Percentiles rank a stretch among this genome's conserved stretches.
These are phyloP conservation scores for Massarina eburnea DNA, from an alignment of 2,329 filamentous ascomycete species.

Conservation along the genomic window DNA sequence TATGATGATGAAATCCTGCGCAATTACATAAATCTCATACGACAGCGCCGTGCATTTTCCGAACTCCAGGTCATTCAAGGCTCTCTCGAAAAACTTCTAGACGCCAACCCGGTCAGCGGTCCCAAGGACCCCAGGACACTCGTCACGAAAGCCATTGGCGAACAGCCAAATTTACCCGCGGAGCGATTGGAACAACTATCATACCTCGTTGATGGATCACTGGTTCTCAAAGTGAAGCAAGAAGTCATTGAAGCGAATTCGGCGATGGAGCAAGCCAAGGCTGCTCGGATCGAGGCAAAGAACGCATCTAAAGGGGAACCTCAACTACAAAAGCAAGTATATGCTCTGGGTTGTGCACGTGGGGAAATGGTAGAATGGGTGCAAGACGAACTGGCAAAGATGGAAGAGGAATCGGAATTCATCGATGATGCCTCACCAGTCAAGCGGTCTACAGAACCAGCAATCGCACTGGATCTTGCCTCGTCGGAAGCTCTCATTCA, in stretches of 20 bases:
- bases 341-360: constrained; percentile 48
- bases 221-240: constrained; percentile 42
- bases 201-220: constrained; percentile 23
- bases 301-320: constrained; percentile 2
- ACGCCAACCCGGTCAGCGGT: constrained; percentile 35
- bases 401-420: constrained; percentile 40
- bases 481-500: constrained; percentile 29
- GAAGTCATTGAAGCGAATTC: constrained; percentile 40
- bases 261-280: constrained; percentile 35
- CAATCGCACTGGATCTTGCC: constrained; percentile 12
- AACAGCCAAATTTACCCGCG: constrained; percentile 41
- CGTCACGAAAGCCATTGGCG: constrained; percentile 34
- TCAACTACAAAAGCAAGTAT: constrained; percentile 32
- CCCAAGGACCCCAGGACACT: constrained; percentile 27
- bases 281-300: constrained; percentile 18
- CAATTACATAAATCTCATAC: constrained; percentile 49
- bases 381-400: constrained; percentile 50
- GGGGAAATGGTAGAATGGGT: constrained; percentile 56
- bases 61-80: constrained; percentile 52
- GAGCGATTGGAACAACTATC: constrained; percentile 29
- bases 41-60: constrained; percentile 48
- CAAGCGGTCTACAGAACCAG: constrained; percentile 18
- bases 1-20: constrained; percentile 30
- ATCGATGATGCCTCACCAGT: constrained; percentile 37
- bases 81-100: constrained; percentile 44